Evolutionary conservation across 1,139 yeast species (phyloP), one percentile per base, ranked within the genome.

Genomic region (Suhomyces maxii): DNA sequence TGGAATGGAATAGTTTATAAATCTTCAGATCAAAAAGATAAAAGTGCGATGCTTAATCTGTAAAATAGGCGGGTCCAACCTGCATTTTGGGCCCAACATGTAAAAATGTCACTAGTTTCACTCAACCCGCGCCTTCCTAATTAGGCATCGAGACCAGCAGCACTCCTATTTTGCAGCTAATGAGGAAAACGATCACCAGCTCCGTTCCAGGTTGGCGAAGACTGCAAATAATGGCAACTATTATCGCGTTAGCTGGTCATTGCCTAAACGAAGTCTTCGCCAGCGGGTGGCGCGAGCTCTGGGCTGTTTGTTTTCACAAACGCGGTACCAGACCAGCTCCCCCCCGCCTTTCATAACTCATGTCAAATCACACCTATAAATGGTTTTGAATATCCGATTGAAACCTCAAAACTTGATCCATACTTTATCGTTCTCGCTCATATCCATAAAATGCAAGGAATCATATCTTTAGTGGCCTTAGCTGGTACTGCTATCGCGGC

Each of bases 401-500:
- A 28, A 28, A 36, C 35, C 31, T 14, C 26, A 32, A 34, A 32
- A 23, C 40, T 38, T 14, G 14, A 31, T 18, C 28, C 8, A 7
- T 28, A 23, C 37, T 34, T 14, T 34, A 13, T 34, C 18, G 6
- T 31, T 31, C 31, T n/a, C 10, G 23, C 40, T 18, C 42, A 36
- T 39, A 32, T 28, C 39, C 32, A 18, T 7, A 12, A 28, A 9
- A 43, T 43, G 47, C 46, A 47, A 39, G 26, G 35, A 34, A 13
- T 46, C n/a, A 42, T 48, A 36, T 35, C 47, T 8, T 30, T 47
- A 26, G 18, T 48, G n/a, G 53, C 48, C n/a, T 34, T 47, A 13
- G 34, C 42, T 12, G 50, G 52, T 23, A 42, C 61, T 26, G 56
- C 62, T 26, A 45, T 60, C 26, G 60, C 60, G 14, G 66, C 64